Evolutionary conservation across 306 rosid genomes (phyloP).

Genomic region (Urtica urens): DNA sequence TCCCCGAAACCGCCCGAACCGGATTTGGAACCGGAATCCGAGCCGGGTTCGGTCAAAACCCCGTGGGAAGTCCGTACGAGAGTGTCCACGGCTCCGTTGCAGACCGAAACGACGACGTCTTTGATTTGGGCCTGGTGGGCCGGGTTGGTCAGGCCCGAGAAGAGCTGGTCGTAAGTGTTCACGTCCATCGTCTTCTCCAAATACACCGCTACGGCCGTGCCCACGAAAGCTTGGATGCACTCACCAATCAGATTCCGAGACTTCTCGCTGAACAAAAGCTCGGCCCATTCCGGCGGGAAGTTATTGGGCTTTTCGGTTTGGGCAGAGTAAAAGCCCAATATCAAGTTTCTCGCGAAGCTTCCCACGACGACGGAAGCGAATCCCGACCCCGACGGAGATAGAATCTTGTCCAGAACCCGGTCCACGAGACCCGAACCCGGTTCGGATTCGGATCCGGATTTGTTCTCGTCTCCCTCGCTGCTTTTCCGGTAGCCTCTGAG

Average conservation of each 20-base stretch:
- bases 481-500: constrained; percentile 34
- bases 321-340: constrained; percentile 35
- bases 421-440: constrained; percentile 23
- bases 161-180: constrained; percentile 59
- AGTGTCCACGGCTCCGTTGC: constrained; percentile 65
- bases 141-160: constrained; percentile 69
- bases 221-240: constrained; percentile 60
- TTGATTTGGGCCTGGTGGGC: constrained; percentile 48
- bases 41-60: constrained; percentile 36
- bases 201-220: constrained; percentile 63
- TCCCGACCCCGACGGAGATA: constrained; percentile 53
- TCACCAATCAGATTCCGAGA: constrained; percentile 49
- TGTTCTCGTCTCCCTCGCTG: constrained; percentile 4
- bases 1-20: constrained; percentile 9
- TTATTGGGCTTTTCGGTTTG: constrained; percentile 16
- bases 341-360: constrained; percentile 72
- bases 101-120: constrained; percentile 45
- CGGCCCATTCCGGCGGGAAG: constrained; percentile 34
- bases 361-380: constrained; percentile 70
- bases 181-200: constrained; percentile 78
- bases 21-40: constrained; percentile 2
- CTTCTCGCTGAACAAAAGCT: constrained; percentile 34
- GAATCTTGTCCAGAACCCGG: constrained; percentile 39
- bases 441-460: constrained; percentile 1
- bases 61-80: constrained; percentile 63